Conservation (phyloP, 2,329 filamentous ascomycete species). For the Zarea fungicola region DNA sequence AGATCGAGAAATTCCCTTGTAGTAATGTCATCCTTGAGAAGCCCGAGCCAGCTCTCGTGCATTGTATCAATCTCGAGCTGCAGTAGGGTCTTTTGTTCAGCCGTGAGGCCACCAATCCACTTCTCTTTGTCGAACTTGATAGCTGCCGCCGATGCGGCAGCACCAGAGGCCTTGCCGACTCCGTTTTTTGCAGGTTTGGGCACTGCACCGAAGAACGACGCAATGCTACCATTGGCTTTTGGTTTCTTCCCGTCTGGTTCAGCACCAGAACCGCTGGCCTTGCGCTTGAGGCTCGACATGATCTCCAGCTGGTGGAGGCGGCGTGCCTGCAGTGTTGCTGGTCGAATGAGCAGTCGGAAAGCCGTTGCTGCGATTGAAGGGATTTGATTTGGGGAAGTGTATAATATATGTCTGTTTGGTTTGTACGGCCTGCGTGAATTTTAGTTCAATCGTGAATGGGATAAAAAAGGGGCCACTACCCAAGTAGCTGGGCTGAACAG, state of each 20-base stretch:
- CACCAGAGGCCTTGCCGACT: slow-evolving; percentile 24
- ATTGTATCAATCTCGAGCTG: slow-evolving; percentile 88
- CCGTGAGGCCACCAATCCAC: slow-evolving; percentile 75
- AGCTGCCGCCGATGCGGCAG: slow-evolving; percentile 26
- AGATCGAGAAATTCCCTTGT: slow-evolving; percentile 77
- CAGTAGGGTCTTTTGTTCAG: slow-evolving; percentile 77
- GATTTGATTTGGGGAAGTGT: not conserved
- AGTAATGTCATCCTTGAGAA: slow-evolving; percentile 80
- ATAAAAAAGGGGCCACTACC: not conserved
- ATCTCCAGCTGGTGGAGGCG: not conserved
- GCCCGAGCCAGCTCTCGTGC: slow-evolving; percentile 84
- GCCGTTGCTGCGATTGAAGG: not conserved
- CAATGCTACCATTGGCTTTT: slow-evolving; percentile 73
- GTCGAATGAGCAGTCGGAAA: not conserved
- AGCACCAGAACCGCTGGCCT: slow-evolving; percentile 45
- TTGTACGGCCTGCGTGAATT: not conserved
- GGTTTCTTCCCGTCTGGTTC: slow-evolving; percentile 60
- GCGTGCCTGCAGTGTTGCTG: slow-evolving; percentile 1
- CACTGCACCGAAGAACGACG: slow-evolving; percentile 72
- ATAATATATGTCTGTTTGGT: not conserved
- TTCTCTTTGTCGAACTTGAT: slow-evolving; percentile 78
- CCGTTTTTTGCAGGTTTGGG: slow-evolving; percentile 47
- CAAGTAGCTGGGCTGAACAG: not conserved
- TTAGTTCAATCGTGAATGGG: not conserved
- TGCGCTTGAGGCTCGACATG: slow-evolving; percentile 62